These are phyloP conservation scores for Gleditsia sinensis DNA, from an alignment of 306 rosid species.

Conservation along the genomic window DNA sequence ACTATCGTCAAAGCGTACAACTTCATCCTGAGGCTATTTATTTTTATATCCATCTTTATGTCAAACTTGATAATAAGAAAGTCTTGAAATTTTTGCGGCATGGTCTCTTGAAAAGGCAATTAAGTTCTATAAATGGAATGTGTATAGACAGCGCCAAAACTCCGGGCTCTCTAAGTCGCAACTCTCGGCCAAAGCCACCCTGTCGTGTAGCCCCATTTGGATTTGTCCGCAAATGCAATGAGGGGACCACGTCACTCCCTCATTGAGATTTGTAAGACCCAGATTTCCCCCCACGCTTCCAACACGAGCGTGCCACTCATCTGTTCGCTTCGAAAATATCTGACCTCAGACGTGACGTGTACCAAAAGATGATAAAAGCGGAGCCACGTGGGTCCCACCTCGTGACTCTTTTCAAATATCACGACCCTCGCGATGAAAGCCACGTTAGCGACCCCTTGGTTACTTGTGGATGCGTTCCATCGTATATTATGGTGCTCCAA, in stretches of 20 bases:
- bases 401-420: conserved; percentile 28
- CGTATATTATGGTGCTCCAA: conserved; percentile 43
- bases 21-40: too few relatives aligned
- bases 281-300: conserved; percentile 27
- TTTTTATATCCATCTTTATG: too few relatives aligned
- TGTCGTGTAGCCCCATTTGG: conserved; percentile 37
- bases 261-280: background rate
- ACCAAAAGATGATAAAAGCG: conserved; percentile 30
- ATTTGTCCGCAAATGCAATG: conserved; percentile 12
- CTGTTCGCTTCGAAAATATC: conserved; percentile 48
- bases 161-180: too few relatives aligned
- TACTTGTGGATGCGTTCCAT: conserved; percentile 32
- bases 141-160: too few relatives aligned
- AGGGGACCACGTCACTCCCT: conserved; percentile 39
- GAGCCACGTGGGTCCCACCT: conserved; percentile 39
- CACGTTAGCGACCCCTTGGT: conserved; percentile 36
- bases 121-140: too few relatives aligned
- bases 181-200: conserved; percentile 28
- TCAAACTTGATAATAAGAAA: too few relatives aligned
- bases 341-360: conserved; percentile 48
- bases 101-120: too few relatives aligned
- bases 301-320: conserved; percentile 29
- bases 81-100: too few relatives aligned
- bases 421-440: conserved; percentile 15
- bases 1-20: too few relatives aligned